These are phyloP conservation scores for Botryobasidium botryosum DNA, from an alignment of 768 basidiomycete species.

Conservation along the genomic window DNA sequence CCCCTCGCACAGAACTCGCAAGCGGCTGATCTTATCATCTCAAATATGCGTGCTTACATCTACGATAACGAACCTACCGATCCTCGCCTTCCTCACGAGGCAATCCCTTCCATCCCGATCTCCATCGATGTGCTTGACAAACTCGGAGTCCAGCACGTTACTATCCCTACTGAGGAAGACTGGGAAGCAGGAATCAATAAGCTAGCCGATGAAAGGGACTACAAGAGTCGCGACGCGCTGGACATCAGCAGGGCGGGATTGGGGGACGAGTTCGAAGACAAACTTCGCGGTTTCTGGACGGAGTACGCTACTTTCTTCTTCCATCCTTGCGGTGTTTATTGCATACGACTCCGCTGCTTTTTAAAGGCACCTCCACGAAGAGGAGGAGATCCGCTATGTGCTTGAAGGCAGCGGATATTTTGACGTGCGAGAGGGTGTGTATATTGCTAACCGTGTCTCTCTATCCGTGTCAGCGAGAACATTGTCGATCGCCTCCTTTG, in stretches of 20 bases:
- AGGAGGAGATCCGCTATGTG: neutral
- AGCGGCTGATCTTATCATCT: too few species aligned
- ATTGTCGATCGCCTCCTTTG: neutral
- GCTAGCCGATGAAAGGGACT: neutral
- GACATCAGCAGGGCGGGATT: neutral
- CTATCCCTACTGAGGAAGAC: neutral
- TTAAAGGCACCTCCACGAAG: neutral
- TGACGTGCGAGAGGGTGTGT: neutral
- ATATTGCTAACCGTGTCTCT: neutral
- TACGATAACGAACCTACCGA: constrained; percentile 33
- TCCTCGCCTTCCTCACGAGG: neutral
- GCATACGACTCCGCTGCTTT: neutral
- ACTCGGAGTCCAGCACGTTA: neutral
- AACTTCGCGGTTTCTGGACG: neutral
- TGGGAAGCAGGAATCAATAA: neutral
- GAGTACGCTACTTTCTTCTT: neutral
- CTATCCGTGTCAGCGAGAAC: neutral
- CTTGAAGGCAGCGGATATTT: neutral
- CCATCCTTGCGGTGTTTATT: neutral
- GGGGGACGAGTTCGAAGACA: neutral
- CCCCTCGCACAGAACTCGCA: too few species aligned
- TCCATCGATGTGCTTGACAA: neutral
- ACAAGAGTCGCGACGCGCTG: neutral
- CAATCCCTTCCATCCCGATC: neutral
- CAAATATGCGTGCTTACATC: constrained; percentile 72